Conservation (phyloP, 2,329 filamentous ascomycete genomes). For the Scleromitrula shiraiana region DNA sequence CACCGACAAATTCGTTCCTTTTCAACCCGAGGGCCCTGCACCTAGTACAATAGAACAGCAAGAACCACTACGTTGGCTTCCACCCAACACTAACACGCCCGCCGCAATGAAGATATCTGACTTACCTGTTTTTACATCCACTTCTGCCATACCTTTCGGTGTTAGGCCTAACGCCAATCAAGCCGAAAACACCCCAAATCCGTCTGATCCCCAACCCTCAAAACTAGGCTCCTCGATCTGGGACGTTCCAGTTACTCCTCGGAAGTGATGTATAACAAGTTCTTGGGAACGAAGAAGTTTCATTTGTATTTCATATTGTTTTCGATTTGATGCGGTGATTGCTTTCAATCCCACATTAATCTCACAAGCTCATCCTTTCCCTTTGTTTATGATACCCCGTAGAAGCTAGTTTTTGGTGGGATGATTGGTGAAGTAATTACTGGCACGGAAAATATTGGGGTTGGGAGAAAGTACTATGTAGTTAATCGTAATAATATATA, state of each 20-base stretch:
- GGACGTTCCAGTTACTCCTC: constrained; percentile 32
- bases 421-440: no score
- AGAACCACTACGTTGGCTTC: constrained; percentile 43
- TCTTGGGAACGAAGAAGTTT: background rate
- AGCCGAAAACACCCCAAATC: background rate
- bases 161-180: background rate
- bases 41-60: constrained; percentile 33
- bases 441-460: background rate
- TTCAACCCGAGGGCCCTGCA: constrained; percentile 46
- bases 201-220: background rate
- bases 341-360: background rate
- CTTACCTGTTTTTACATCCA: constrained; percentile 28
- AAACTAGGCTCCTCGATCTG: constrained; percentile 23
- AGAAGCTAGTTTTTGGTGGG: background rate
- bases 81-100: constrained; percentile 35
- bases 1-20: constrained; percentile 42
- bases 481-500: background rate
- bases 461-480: no score
- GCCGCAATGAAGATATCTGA: constrained; percentile 21
- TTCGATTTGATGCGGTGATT: background rate
- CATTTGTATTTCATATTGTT: background rate
- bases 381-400: constrained; percentile 13
- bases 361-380: background rate
- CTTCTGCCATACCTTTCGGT: constrained; percentile 27
- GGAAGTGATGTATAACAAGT: constrained; percentile 3